Percentiles rank a stretch among this genome's conserved stretches.
Evolutionary conservation across 176 grass and related monocot species (phyloP).

Genomic region (Ananas comosus): DNA sequence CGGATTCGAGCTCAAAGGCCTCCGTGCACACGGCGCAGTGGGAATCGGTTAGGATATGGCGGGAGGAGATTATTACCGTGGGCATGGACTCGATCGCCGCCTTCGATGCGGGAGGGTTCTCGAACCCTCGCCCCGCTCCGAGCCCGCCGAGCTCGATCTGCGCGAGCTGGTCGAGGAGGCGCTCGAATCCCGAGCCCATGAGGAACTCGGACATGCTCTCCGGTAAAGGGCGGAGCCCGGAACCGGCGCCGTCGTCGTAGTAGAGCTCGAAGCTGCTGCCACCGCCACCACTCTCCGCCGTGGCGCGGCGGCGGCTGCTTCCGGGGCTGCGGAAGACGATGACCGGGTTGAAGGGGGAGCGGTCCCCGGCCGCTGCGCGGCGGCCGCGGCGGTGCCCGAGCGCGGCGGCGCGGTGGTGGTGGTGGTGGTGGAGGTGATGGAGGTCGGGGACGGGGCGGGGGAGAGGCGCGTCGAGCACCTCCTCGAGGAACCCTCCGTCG

Average conservation of each 20-base stretch:
- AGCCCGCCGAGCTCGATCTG: conserved; percentile 66
- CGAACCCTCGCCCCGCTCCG: neutral
- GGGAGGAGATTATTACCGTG: conserved; percentile 28
- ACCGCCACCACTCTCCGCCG: neutral
- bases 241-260: conserved; percentile 86
- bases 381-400: conserved; percentile 40
- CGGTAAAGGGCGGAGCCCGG: conserved; percentile 69
- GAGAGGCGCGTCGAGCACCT: conserved; percentile 34
- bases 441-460: neutral
- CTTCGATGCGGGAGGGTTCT: conserved; percentile 66
- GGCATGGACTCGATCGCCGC: conserved; percentile 91
- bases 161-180: conserved; percentile 70
- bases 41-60: conserved; percentile 39
- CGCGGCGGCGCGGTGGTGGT: conserved; percentile 1
- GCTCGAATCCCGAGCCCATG: conserved; percentile 93
- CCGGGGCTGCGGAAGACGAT: conserved; percentile 57
- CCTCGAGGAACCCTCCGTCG: conserved; percentile 88
- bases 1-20: conserved; percentile 50
- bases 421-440: neutral
- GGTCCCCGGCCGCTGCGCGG: conserved; percentile 22
- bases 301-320: conserved; percentile 3
- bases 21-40: conserved; percentile 98
- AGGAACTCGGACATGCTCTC: conserved; percentile 92
- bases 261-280: conserved; percentile 73
- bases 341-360: conserved; percentile 84